Conservation (phyloP, 1,284 basidiomycete genomes). For the Ustilago sp. region DNA sequence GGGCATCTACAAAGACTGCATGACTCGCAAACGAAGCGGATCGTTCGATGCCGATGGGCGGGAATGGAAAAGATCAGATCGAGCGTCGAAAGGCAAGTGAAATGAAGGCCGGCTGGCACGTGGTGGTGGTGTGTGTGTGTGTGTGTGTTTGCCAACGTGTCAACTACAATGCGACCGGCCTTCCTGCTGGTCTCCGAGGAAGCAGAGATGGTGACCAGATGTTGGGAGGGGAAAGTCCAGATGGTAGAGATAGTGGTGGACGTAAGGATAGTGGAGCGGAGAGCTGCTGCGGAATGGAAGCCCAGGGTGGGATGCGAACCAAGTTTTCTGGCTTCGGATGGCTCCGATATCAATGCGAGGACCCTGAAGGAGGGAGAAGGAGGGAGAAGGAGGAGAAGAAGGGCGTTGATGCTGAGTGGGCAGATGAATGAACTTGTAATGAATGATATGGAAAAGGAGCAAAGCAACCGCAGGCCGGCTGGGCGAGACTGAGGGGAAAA, state of each 20-base stretch:
- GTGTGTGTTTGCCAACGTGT: not conserved
- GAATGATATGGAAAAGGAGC: too few species aligned
- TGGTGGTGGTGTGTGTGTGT: not conserved
- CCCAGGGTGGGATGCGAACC: not conserved
- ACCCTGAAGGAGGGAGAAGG: not conserved
- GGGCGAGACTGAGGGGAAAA: not conserved
- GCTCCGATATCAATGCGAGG: constrained; percentile 1
- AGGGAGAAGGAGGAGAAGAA: not conserved
- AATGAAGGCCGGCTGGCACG: constrained; percentile 17
- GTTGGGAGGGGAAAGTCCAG: not conserved
- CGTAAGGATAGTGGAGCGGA: not conserved
- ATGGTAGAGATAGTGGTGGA: not conserved
- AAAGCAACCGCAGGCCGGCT: too few species aligned
- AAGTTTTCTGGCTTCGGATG: not conserved
- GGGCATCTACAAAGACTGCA: constrained; percentile 10
- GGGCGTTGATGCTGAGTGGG: not conserved
- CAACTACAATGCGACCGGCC: not conserved
- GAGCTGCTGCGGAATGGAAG: not conserved
- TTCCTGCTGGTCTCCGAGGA: not conserved
- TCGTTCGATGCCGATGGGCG: constrained; percentile 11
- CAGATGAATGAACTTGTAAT: not conserved
- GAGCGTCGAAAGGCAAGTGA: constrained; percentile 17
- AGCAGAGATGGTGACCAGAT: too few species aligned
- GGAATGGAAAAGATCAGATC: constrained; percentile 2
- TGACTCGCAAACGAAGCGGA: not conserved